phyloP scores from a whole-genome alignment of 108 stramenopile species.

The Nitzschia sp. region DNA sequence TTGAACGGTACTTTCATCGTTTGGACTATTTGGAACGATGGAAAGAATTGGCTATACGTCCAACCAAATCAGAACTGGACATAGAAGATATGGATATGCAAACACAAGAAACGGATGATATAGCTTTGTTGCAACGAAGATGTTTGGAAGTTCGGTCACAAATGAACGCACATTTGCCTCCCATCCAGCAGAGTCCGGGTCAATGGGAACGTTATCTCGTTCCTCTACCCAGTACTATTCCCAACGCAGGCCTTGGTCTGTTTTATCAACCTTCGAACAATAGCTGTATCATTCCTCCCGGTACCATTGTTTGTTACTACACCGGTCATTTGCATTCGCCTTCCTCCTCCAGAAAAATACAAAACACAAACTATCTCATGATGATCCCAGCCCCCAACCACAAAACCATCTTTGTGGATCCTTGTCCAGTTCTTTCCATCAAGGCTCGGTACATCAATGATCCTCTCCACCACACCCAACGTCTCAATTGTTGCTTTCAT shows the following conservation, averaged over 20 bases:
- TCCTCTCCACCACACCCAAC: slow-evolving; percentile 7
- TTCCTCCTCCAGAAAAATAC: slow-evolving; percentile 5
- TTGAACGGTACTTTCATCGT: slow-evolving; percentile 17
- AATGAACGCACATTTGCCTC: slow-evolving; percentile 33
- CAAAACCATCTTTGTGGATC: slow-evolving; percentile 25
- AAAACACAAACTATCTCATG: slow-evolving; percentile 28
- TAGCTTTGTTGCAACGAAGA: slow-evolving; percentile 16
- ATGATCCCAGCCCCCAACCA: slow-evolving; percentile 18
- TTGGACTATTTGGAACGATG: slow-evolving; percentile 31
- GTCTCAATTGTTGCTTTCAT: slow-evolving; percentile 33
- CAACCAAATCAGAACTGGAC: slow-evolving; percentile 21
- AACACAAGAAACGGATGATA: slow-evolving; percentile 18
- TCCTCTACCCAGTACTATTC: slow-evolving; percentile 21
- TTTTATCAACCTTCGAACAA: slow-evolving; percentile 15
- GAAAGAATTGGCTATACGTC: slow-evolving; percentile 43
- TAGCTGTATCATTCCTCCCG: slow-evolving; percentile 11
- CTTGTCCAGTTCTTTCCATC: slow-evolving; percentile 17
- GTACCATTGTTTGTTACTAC: slow-evolving; percentile 32
- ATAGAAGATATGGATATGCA: slow-evolving; percentile 30
- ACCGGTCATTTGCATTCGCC: slow-evolving; percentile 36
- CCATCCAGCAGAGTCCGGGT: not conserved
- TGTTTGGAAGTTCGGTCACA: slow-evolving; percentile 17
- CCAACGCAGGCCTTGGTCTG: slow-evolving; percentile 33
- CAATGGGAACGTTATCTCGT: slow-evolving; percentile 18
- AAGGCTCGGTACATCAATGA: slow-evolving; percentile 46